Conservation (phyloP, 345 rosid genomes). For the Rhodamnia argentea region DNA sequence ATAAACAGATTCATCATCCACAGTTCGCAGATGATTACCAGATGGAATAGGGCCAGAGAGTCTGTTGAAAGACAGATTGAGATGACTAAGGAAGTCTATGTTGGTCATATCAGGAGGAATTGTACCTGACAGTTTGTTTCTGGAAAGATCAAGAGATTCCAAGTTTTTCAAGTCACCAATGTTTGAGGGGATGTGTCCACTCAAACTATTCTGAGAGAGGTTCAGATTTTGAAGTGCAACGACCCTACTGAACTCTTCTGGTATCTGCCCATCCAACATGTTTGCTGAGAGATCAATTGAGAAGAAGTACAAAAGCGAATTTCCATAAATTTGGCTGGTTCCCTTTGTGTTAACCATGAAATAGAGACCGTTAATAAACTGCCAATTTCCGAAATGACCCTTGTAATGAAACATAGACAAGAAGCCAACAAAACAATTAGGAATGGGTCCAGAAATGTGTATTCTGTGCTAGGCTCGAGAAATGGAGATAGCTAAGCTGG, state of each 20-base stretch:
- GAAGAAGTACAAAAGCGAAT: fast-evolving
- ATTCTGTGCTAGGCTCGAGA: neutral
- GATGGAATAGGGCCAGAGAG: neutral
- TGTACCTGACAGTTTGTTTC: neutral
- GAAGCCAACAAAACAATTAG: neutral
- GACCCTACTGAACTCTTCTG: neutral
- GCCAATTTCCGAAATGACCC: too few species aligned
- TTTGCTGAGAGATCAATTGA: neutral
- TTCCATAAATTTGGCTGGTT: neutral
- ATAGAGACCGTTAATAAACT: too few species aligned
- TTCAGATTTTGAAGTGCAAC: neutral
- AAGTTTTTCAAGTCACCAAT: neutral
- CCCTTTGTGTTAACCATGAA: neutral
- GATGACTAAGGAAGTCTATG: neutral
- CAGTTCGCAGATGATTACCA: neutral
- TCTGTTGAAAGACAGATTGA: neutral
- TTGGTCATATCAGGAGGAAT: neutral
- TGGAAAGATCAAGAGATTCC: neutral
- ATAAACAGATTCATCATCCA: neutral
- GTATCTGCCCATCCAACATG: neutral
- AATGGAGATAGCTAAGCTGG: neutral
- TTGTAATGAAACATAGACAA: neutral
- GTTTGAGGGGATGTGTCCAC: neutral
- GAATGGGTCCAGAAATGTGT: neutral
- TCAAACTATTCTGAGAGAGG: neutral